Evolutionary conservation across 106 monocot species (phyloP).

Genomic region (Cymbidium sinense): DNA sequence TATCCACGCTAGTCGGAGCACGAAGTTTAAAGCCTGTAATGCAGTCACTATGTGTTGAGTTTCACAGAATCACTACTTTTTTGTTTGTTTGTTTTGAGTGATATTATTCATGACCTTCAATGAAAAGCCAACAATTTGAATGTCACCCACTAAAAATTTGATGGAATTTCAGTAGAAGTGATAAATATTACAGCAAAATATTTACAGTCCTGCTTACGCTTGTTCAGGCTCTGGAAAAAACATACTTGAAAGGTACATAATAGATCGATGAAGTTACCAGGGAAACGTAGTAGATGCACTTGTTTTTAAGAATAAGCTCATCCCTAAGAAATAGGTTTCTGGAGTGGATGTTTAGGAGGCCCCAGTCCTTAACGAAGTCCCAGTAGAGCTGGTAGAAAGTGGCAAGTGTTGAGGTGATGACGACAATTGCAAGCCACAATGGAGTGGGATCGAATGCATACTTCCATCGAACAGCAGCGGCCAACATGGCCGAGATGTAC

Average conservation of each 20-base stretch:
- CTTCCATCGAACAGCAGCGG: conserved; percentile 63
- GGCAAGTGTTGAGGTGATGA: conserved; percentile 52
- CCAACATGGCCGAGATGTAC: conserved; percentile 89
- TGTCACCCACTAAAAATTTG: too few relatives aligned
- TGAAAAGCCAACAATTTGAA: too few relatives aligned
- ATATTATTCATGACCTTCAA: too few relatives aligned
- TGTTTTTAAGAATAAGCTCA: conserved; percentile 80
- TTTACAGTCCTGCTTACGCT: too few relatives aligned
- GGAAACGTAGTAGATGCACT: conserved; percentile 65
- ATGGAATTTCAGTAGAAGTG: too few relatives aligned
- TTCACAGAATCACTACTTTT: neutral
- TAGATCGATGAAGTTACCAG: conserved; percentile 40
- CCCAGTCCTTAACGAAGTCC: conserved; percentile 99
- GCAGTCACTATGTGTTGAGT: neutral
- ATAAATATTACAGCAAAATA: too few relatives aligned
- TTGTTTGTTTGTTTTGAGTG: too few relatives aligned
- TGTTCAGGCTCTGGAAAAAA: too few relatives aligned
- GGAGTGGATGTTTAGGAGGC: conserved; percentile 46
- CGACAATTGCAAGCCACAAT: conserved; percentile 40
- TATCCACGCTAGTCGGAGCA: conserved; percentile 89
- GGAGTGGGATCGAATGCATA: conserved; percentile 62
- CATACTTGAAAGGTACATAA: neutral
- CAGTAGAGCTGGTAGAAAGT: conserved; percentile 90
- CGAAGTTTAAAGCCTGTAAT: conserved; percentile 64
- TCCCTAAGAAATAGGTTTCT: conserved; percentile 69